Evolutionary conservation across 1,139 yeast species (phyloP).

Genomic region (Saccharomyces hybrid): DNA sequence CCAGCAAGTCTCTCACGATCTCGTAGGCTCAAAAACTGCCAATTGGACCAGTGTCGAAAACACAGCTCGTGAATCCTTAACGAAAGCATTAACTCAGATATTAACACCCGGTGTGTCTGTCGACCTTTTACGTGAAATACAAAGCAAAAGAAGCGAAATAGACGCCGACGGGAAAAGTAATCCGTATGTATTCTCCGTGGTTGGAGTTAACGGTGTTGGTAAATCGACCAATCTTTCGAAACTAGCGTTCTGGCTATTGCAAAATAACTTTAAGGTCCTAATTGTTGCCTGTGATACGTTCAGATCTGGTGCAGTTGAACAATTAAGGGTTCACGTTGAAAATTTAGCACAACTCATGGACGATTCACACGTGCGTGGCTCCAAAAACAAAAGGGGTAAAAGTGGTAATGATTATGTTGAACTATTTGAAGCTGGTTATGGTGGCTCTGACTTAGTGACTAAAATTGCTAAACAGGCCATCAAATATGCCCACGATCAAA

Average conservation of each 20-base stretch:
- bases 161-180: slow-evolving; percentile 32
- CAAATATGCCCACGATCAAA: slow-evolving; percentile 55
- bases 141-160: slow-evolving; percentile 35
- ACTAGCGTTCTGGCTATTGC: slow-evolving; percentile 90
- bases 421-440: slow-evolving; percentile 90
- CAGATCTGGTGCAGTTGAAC: slow-evolving; percentile 98
- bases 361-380: slow-evolving; percentile 32
- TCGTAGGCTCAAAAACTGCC: slow-evolving; percentile 59
- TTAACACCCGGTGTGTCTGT: slow-evolving; percentile 90
- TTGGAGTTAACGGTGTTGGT: slow-evolving; percentile 97
- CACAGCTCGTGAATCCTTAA: slow-evolving; percentile 59
- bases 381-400: slow-evolving; percentile 30
- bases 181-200: slow-evolving; percentile 93
- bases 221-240: slow-evolving; percentile 93
- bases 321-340: slow-evolving; percentile 85
- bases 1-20: slow-evolving; percentile 49
- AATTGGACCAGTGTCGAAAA: slow-evolving; percentile 57
- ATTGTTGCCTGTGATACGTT: slow-evolving; percentile 98
- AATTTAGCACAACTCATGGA: slow-evolving; percentile 61
- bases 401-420: slow-evolving; percentile 54
- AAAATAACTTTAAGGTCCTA: slow-evolving; percentile 77
- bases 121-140: slow-evolving; percentile 78
- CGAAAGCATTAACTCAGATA: slow-evolving; percentile 70
- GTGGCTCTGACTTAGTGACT: slow-evolving; percentile 89
- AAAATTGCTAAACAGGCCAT: slow-evolving; percentile 94